A percentile compares a stretch with the other conserved stretches of the same genome.
Evolutionary conservation across 345 rosid genomes (phyloP).

Genomic region (Salix caprea): DNA sequence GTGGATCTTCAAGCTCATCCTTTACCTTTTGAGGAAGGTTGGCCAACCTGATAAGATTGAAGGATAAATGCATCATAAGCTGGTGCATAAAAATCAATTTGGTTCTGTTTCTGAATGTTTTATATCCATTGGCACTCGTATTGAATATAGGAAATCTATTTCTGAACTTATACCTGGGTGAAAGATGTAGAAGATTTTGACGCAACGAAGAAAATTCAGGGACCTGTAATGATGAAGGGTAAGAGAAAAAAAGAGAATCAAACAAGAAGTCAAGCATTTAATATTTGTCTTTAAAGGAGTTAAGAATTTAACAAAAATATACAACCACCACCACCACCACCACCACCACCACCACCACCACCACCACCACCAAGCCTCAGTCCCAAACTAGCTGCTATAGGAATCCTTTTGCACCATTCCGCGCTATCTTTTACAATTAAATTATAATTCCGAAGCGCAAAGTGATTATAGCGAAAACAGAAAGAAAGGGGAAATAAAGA

Average conservation of each 20-base stretch:
- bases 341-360: too few relatives aligned
- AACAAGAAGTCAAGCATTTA: constrained; percentile 2
- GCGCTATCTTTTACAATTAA: neutral
- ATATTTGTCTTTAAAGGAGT: neutral
- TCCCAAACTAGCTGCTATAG: too few relatives aligned
- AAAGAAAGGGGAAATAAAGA: neutral
- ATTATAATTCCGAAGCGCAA: too few relatives aligned
- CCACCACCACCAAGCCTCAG: too few relatives aligned
- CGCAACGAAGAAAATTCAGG: constrained; percentile 73
- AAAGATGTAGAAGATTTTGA: constrained; percentile 62
- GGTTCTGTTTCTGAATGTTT: neutral
- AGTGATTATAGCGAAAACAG: neutral
- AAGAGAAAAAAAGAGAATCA: neutral
- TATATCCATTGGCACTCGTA: neutral
- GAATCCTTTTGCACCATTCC: neutral
- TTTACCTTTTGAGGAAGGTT: constrained; percentile 69
- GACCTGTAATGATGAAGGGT: constrained; percentile 46
- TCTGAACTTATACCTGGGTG: constrained; percentile 51
- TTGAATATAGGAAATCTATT: neutral
- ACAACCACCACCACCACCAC: too few relatives aligned
- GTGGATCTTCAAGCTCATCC: constrained; percentile 80
- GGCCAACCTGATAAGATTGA: constrained; percentile 56
- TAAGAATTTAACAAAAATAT: neutral
- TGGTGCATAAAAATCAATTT: neutral
- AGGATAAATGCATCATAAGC: constrained; percentile 3